Base-by-base conservation (phyloP, 2,329 filamentous ascomycete species). In the Geosmithia morbida region DNA sequence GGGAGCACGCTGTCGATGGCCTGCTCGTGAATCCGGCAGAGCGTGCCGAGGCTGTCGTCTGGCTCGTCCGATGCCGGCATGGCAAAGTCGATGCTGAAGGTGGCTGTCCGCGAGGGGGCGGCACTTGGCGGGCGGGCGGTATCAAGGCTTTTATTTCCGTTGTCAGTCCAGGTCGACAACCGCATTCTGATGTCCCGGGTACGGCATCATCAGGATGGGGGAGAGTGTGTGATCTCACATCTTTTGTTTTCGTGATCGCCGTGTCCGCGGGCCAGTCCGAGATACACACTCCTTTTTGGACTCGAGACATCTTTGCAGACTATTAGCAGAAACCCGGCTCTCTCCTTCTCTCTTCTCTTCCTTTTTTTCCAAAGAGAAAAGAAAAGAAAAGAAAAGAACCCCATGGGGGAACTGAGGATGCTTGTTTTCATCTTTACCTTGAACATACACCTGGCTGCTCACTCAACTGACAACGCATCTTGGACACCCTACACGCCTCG, bases 221-320 rank as follows among this genome's bases (percentile, higher is more conserved):
- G 29, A 11, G 7, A 7, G 6, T 6, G 29, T 30, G 29, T 30
- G 26, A 39, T 30, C 68, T 58, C 56, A 74, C 71, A 63, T 54
- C 53, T 63, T 65, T 7, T 66, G 63, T 46, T 62, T 62, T 49
- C 67, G 66, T 4, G 67, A 63, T 33, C 73, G 62, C 43, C 74
- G 64, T n/a, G 67, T 73, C 14, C 72, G 64, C 0, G 73, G 69
- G 7, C 65, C 68, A 0, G 67, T 70, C 44, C 70, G 66, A 50
- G 72, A 72, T 48, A 76, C 60, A 49, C 73, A 77, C 58, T 77
- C 73, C 46, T 66, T 62, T 55, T 74, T 75, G 29, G 67, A 73
- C 43, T 69, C 67, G 45, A 69, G 64, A 53, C 74, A 77, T 53
- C 73, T 76, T 37, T 37, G 6, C 6, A 37, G 33, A 13, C 33